phyloP scores from a whole-genome alignment of 2,329 filamentous ascomycete species.

The Zymoseptoria crescenta region DNA sequence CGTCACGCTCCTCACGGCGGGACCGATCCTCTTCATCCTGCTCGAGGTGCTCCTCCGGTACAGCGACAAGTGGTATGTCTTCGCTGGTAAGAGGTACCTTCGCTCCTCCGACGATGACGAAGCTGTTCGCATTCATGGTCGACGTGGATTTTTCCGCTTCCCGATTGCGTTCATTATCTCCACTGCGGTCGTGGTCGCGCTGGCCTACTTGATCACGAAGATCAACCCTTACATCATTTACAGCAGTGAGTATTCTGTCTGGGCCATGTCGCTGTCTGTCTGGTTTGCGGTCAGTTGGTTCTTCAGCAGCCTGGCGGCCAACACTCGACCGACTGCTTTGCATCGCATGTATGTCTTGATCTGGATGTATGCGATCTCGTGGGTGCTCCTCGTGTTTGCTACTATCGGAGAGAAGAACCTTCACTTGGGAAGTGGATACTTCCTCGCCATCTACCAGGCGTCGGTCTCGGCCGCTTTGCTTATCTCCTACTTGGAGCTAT shows the following conservation, averaged over 20 bases:
- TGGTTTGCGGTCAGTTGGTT: slow-evolving; percentile 81
- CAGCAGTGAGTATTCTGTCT: slow-evolving; percentile 78
- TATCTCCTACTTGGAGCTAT: slow-evolving; percentile 72
- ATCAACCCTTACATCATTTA: slow-evolving; percentile 88
- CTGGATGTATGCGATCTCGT: slow-evolving; percentile 74
- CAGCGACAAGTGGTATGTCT: slow-evolving; percentile 80
- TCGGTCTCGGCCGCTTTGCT: slow-evolving; percentile 66
- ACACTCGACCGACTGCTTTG: slow-evolving; percentile 74
- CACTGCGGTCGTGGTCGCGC: slow-evolving; percentile 58
- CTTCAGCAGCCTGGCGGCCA: slow-evolving; percentile 68
- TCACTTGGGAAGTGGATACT: slow-evolving; percentile 68
- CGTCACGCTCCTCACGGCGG: slow-evolving; percentile 70
- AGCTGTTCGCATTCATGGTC: slow-evolving; percentile 59
- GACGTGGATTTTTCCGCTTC: slow-evolving; percentile 76
- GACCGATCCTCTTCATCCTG: slow-evolving; percentile 63
- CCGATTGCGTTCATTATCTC: slow-evolving; percentile 66
- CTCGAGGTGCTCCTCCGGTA: slow-evolving; percentile 62
- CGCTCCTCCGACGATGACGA: slow-evolving; percentile 53
- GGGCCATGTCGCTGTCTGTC: slow-evolving; percentile 72
- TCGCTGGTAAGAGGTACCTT: slow-evolving; percentile 58
- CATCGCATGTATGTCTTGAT: slow-evolving; percentile 72
- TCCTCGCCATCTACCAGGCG: slow-evolving; percentile 71
- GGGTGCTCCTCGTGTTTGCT: slow-evolving; percentile 61
- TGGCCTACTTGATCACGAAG: slow-evolving; percentile 69
- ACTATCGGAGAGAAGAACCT: slow-evolving; percentile 71